A percentile compares a stretch with the other conserved stretches of the same genome.
phyloP scores from a whole-genome alignment of 257 asterid genomes.

The Penstemon newberryi region DNA sequence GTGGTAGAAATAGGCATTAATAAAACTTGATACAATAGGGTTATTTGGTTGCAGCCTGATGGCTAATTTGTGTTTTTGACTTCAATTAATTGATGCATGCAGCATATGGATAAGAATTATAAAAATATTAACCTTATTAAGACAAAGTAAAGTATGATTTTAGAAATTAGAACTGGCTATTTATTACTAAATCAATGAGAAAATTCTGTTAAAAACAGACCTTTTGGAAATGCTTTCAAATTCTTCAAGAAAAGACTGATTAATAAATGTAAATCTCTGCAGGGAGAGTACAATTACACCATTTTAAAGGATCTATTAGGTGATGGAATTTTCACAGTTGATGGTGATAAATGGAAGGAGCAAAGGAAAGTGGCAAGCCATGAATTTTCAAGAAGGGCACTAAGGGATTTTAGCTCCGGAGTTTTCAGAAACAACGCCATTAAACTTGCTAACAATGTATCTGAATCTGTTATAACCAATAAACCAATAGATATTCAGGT shows the following conservation, averaged over 20 bases:
- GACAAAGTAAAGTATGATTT: too few species aligned
- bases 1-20: neutral
- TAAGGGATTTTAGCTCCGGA: slow-evolving; percentile 55
- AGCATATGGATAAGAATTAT: too few species aligned
- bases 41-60: too few species aligned
- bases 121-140: too few species aligned
- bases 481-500: slow-evolving; percentile 64
- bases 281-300: slow-evolving; percentile 54
- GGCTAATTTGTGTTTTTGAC: too few species aligned
- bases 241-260: neutral
- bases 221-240: too few species aligned
- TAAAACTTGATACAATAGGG: too few species aligned
- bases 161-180: too few species aligned
- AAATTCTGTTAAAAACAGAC: too few species aligned
- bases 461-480: slow-evolving; percentile 34
- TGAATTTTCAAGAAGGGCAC: slow-evolving; percentile 59
- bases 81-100: too few species aligned
- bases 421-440: slow-evolving; percentile 51
- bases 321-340: slow-evolving; percentile 75
- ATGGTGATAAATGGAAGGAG: slow-evolving; percentile 70
- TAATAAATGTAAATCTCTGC: neutral
- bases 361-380: slow-evolving; percentile 70
- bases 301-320: slow-evolving; percentile 58
- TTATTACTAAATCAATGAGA: too few species aligned
- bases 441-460: slow-evolving; percentile 51